Evolutionary conservation across 768 basidiomycete genomes (phyloP).

Genomic region (Lentinula raphanica): DNA sequence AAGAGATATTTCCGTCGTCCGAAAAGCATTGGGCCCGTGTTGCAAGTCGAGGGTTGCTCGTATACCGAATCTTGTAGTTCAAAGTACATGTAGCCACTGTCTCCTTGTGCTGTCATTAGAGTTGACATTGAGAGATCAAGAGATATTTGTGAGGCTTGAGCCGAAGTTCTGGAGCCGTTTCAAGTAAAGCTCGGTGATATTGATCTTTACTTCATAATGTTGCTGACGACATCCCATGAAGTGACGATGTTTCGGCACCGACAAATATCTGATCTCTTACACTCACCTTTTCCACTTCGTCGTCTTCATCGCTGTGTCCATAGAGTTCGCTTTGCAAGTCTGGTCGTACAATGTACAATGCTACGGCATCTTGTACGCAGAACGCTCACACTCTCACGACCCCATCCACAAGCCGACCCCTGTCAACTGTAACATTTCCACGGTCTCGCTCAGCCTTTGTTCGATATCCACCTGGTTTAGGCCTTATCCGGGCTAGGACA

Average conservation of each 20-base stretch:
- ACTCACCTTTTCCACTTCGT: background rate
- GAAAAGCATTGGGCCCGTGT: no score
- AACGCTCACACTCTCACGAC: background rate
- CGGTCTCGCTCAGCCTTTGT: background rate
- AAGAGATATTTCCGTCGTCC: no score
- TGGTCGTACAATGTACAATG: conserved; percentile 12
- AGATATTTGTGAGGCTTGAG: no score
- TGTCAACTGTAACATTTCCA: conserved; percentile 14
- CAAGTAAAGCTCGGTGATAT: no score
- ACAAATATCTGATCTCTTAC: background rate
- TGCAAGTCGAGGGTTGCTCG: no score
- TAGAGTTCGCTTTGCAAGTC: conserved; percentile 4
- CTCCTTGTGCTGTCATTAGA: no score
- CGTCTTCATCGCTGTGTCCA: background rate
- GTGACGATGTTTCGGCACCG: conserved; percentile 3
- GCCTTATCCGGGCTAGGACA: conserved; percentile 13
- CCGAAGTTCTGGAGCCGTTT: no score
- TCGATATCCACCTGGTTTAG: conserved; percentile 12
- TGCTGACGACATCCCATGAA: background rate
- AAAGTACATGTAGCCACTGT: no score
- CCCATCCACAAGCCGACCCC: conserved; percentile 6
- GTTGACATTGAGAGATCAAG: no score
- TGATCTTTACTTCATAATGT: background rate
- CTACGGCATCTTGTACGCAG: background rate
- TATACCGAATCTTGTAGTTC: no score